Evolutionary conservation across 768 basidiomycete genomes (phyloP), one percentile per base, ranked within the genome.

Genomic region (Epithele typhae): DNA sequence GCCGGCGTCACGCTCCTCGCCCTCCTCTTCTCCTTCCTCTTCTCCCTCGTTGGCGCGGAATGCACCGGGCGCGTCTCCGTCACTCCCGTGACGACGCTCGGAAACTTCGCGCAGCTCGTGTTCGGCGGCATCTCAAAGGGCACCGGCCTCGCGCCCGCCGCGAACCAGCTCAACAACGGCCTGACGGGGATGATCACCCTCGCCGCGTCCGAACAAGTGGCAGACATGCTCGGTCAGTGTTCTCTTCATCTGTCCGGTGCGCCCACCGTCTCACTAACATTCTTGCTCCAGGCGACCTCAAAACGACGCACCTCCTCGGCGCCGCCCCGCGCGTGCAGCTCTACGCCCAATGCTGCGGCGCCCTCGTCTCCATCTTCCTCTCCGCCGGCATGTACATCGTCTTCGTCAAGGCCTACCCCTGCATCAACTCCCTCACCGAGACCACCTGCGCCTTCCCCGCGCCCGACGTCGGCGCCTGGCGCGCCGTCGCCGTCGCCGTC

Each of bases 281-380:
- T n/a, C n/a, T n/a, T n/a, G n/a, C 35, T 8, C 9, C 40, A 51
- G 49, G 53, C 11, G 58, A 59, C 30, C 48, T 59, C 30, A 59
- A 59, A 36, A 56, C 58, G 3, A 58, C 59, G 0, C 59, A 60
- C 39, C 48, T 58, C 4, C 52, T 60, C 33, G 52, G 56, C 10
- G 59, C 56, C 2, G 51, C 59, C 3, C 59, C 59, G 12, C 59
- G 59, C 19, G 56, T 55, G 1, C 59, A 58, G 53, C 53, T 60
- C 18, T 60, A 60, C 51, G 52, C 56, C 7, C 59, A 60, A 36
- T 54, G 49, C 46, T 42, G 17, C 38, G 59, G 59, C 46, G 59
- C 59, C 5, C 52, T 60, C 32, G 59, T 60, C 17, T 60, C 59
- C 36, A 53, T 60, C 44, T 60, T 58, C 57, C 52, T 58, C 48